Evolutionary conservation across 1,284 basidiomycete species (phyloP), one percentile per base, ranked within the genome.

Genomic region (Naganishia albida): DNA sequence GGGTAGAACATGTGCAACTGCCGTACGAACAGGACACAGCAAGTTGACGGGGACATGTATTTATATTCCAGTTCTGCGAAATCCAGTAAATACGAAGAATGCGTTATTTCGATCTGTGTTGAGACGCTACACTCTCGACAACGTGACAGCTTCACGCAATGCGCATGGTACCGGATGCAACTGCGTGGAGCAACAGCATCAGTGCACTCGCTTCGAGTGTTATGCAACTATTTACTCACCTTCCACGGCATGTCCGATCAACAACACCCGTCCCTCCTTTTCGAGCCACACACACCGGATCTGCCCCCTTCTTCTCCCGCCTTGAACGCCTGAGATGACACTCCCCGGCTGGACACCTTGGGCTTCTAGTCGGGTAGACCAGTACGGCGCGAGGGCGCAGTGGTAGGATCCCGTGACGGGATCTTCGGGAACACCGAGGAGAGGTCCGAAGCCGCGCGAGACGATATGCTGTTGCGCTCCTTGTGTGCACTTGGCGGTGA

Each of bases 401-500:
- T 87, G 85, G 0, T 85, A 83, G 18, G 82, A 82, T 7, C 84
- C 86, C 67, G 85, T 86, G 15, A 86, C 85, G 15, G 80, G 82
- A 69, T 87, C 86, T 72, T 86, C 85, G 1, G 75, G 74, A 1
- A 81, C 56, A 0, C 80, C 82, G 15, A 43, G 13, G 16, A 52
- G 28, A 15, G 70, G 70, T 25, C 38, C 67, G 62, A 73, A 72
- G 1, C 68, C 65, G 18, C 43, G 60, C 15, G 49, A 34, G 50
- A 52, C 30, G 40, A 63, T 44, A 26, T 63, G 60, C 40, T 49
- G 54, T 13, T 26, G 54, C 8, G 48, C 28, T 16, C 26, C 53
- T 34, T 34, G 8, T 16, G 18, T n/a, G 20, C n/a, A 48, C 16
- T 20, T 25, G 2, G 34, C 53, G 3, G 39, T 55, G 42, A 64